Conservation (phyloP, 2,329 filamentous ascomycete species). For the Phaeosphaeriaceae sp. region DNA sequence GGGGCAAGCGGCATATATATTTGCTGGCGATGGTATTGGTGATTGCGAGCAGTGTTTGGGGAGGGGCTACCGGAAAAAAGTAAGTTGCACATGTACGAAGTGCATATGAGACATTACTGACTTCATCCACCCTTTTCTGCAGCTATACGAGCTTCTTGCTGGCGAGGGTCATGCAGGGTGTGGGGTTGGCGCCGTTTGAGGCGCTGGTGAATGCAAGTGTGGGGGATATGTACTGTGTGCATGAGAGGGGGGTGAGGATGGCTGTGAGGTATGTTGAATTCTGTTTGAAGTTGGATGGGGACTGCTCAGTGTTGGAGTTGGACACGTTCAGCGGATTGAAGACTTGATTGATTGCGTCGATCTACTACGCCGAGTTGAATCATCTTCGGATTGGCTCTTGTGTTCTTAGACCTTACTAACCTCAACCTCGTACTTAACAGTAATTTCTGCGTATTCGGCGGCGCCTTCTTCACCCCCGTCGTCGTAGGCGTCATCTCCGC, state of each 20-base stretch:
- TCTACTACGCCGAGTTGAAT: too few relatives aligned
- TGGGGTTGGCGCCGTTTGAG: constrained; percentile 88
- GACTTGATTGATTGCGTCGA: too few relatives aligned
- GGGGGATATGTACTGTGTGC: constrained; percentile 90
- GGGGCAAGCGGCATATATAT: constrained; percentile 91
- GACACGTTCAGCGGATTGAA: too few relatives aligned
- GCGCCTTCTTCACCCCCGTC: constrained; percentile 82
- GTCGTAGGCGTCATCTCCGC: constrained; percentile 85
- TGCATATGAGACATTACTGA: too few relatives aligned
- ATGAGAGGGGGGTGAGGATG: constrained; percentile 86
- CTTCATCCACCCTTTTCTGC: too few relatives aligned
- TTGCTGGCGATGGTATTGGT: constrained; percentile 77
- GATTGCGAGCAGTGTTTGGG: constrained; percentile 79
- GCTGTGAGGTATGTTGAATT: constrained; percentile 62
- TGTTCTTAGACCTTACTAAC: too few relatives aligned
- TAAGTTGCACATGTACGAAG: too few relatives aligned
- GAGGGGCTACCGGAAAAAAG: constrained; percentile 69
- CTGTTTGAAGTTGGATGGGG: too few relatives aligned
- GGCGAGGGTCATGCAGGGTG: constrained; percentile 83
- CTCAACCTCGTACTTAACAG: too few relatives aligned
- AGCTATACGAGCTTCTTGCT: constrained; percentile 77
- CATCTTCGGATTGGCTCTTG: too few relatives aligned
- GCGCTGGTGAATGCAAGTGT: constrained; percentile 87
- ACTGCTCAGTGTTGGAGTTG: too few relatives aligned
- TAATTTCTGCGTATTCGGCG: constrained; percentile 74